Base-by-base conservation (phyloP, 441 rosid genomes). In the Mallotus japonicus region DNA sequence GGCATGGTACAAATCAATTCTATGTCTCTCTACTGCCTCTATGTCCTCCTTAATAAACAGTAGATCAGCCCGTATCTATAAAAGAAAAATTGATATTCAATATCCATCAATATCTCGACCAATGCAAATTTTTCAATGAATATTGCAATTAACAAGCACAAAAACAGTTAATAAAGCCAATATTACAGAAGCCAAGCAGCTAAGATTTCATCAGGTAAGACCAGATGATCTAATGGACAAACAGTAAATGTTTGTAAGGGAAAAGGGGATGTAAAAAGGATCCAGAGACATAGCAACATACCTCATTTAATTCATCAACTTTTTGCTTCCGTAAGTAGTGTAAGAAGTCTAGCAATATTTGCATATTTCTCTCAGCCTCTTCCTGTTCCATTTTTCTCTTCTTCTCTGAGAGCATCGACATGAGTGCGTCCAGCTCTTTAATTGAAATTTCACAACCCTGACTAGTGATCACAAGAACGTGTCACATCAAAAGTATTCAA, bases 301-400 rank as follows among this genome's bases (percentile, higher is more conserved):
- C 99, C 98, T 93, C 96, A 70, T 83, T 87, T 64, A 96, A 81
- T 82, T 96, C 97, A 73, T 90, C 98, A 73, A 83, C 94, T 81
- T 92, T 96, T 81, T 90, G 97, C 88, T 93, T 96, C 77, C 91
- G 82, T 71, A 96, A 81, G 83, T 91, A 87, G 58, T 87, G 88
- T 85, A 96, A 83, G 86, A 96, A 96, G 79, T 93, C 97, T 67
- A 96, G 70, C 54, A 96, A 85, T 81, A 96, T 90, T 85, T 96
- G 97, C 99, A 93, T 96, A 85, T 93, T 96, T 83, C 97, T 89
- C 85, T 93, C 99, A 64, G 97, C 91, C 85, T 92, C 98, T 85
- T 96, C 99, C 83, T 96, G 98, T 74, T 96, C 98, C 93, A 89
- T 89, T 85, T 96, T 96, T 50, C 93, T 90, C 88, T 92, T 96